phyloP scores from a whole-genome alignment of 306 rosid genomes.

The Sophora flavescens region DNA sequence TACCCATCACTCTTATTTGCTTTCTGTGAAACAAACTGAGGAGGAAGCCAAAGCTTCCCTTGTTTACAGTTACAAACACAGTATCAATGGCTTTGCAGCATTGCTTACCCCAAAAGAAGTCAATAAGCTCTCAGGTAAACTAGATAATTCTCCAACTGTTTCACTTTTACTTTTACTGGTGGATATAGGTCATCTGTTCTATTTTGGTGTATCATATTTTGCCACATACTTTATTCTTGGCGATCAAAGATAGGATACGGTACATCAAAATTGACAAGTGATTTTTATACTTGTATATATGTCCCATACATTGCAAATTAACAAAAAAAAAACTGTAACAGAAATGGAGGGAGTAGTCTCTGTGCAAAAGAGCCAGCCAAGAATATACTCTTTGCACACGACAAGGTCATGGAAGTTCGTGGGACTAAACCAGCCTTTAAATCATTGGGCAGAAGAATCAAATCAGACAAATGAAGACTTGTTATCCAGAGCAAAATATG shows the following conservation, averaged over 20 bases:
- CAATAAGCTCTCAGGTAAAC: conserved; percentile 67
- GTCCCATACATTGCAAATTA: neutral
- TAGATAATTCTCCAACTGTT: neutral
- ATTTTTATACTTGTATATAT: too few species aligned
- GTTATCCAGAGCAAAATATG: conserved; percentile 64
- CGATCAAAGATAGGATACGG: too few species aligned
- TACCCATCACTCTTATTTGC: conserved; percentile 68
- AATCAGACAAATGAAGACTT: conserved; percentile 49
- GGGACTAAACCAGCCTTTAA: conserved; percentile 52
- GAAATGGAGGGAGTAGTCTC: conserved; percentile 65
- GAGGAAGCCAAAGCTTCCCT: conserved; percentile 71
- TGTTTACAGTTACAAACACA: conserved; percentile 85
- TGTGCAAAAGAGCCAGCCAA: conserved; percentile 50
- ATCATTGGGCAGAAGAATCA: neutral
- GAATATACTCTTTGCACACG: conserved; percentile 58
- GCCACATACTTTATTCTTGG: too few species aligned
- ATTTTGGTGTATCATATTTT: too few species aligned
- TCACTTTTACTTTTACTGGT: neutral
- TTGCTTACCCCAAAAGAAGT: conserved; percentile 78
- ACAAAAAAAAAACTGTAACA: conserved; percentile 36
- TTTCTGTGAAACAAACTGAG: conserved; percentile 66
- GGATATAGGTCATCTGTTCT: neutral
- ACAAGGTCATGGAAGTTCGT: conserved; percentile 72
- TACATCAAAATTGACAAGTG: too few species aligned
- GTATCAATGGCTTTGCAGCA: conserved; percentile 94